Evolutionary conservation across 83 land plant genomes (phyloP), one percentile per base, ranked within the genome.

Genomic region (Thuja plicata): DNA sequence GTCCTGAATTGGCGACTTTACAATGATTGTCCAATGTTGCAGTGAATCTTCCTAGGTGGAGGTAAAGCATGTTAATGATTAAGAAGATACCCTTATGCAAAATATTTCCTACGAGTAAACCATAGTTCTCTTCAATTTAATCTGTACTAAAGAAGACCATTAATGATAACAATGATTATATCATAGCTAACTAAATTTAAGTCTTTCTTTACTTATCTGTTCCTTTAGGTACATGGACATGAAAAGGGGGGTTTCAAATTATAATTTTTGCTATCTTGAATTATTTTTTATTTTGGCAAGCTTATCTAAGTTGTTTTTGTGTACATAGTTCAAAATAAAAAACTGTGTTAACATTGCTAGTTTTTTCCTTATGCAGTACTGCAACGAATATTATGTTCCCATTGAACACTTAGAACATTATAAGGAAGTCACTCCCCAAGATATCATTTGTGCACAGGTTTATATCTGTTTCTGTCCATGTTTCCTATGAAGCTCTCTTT

Each of bases 371-470:
- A 34, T 17, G 77, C 97, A 98, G 99, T 98, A 94, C 76, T 98
- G 99, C 85, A 96, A 98, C 89, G 98, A 97, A 88, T 95, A 92
- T 91, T 89, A 93, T 82, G 99, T 98, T 86, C 99, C 99, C 15
- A 94, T 92, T 84, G 98, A 98, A 13, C 92, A 92, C 50, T 89
- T 97, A 62, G 99, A 98, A 35, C 89, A 97, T 70, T 97, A 94
- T 90, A 98, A 96, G 89, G 94, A 93, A 37, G 94, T 97, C 55
- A 96, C 97, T n/a, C 91, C 96, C 24, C 88, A 95, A 89, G 99
- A 98, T 84, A 97, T 98, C 71, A 88, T 96, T 84, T 97, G 99
- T 92, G 94, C 98, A n/a, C 99, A 98, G 97, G 99, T 98, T 38
- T 43, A 83, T 78, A 16, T 37, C 12, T 34, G 34, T 15, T 37